Base-by-base conservation (phyloP, 192 early-diverging fungal species). In the Pecoramyces ruminantium region DNA sequence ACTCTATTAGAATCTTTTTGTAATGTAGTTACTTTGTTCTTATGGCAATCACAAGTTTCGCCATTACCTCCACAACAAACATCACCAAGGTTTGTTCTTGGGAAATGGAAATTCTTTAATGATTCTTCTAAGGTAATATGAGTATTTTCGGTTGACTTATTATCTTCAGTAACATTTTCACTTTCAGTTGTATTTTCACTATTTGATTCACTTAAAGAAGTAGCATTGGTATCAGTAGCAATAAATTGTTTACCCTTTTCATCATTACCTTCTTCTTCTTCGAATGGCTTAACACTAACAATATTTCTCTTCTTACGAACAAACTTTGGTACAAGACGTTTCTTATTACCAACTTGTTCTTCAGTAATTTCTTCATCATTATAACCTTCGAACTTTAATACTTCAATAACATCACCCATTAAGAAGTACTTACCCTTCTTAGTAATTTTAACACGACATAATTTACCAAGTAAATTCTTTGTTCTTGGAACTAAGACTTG, bases 401-500 rank as follows among this genome's bases (percentile, higher is more conserved):
- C 78, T 39, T 79, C 78, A 21, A 39, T 2, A 4, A 67, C 78
- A 30, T 82, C 80, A 14, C 81, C 88, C 29, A 83, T 81, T 81
- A 89, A 58, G 81, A 81, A 83, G 78, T 83, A 88, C 78, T 88
- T 87, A 30, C 87, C 84, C 40, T 82, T 85, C 34, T 80, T 39
- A 30, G 83, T 79, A 81, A 89, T 83, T 28, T 77, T 78, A 25
- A 89, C 88, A 17, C 38, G 25, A 86, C 79, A 77, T 51, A 78
- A 29, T 77, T 58, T 14, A 88, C 28, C 30, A 79, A 30, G 38
- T 82, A 51, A 25, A 78, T 83, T 28, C 17, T 29, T 30, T 18
- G 28, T 3, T 84, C 86, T 30, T 80, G 83, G 84, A 14, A 90
- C 86, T 21, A 90, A 78, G 30, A 90, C 83, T 80, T 90, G 89